These are phyloP conservation scores for Dictyostelium firmibasis DNA, from an alignment of 78 protist genomes.

Conservation along the genomic window DNA sequence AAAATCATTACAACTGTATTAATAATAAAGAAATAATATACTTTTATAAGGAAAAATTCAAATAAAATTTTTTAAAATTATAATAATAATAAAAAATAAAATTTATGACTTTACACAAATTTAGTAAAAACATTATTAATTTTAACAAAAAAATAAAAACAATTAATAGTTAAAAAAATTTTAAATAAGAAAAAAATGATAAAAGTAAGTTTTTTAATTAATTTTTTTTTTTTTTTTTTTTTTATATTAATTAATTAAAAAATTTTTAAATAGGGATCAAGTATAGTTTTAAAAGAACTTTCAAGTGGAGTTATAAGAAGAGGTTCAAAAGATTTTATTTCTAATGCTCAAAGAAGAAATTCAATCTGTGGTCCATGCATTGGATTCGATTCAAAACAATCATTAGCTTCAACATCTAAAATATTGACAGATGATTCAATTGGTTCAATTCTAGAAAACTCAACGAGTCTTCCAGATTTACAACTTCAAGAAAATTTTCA, in stretches of 20 bases:
- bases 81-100: no score
- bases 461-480: neutral
- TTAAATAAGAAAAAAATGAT: neutral
- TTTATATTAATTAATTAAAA: no score
- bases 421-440: neutral
- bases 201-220: neutral
- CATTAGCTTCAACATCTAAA: neutral
- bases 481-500: neutral
- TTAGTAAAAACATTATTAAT: neutral
- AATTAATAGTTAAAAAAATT: neutral
- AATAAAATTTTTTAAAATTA: neutral
- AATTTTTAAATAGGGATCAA: constrained; percentile 25
- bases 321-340: constrained; percentile 27
- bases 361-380: constrained; percentile 76
- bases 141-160: neutral
- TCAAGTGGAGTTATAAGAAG: constrained; percentile 24
- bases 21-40: neutral
- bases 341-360: constrained; percentile 23
- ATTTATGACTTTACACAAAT: neutral
- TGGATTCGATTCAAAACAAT: neutral
- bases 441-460: neutral
- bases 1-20: constrained; percentile 6
- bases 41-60: neutral
- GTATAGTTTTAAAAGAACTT: constrained; percentile 12
- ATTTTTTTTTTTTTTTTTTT: no score